These are phyloP conservation scores for Mortierella sp. DNA, from an alignment of 371 early-diverging fungal species.

Conservation along the genomic window DNA sequence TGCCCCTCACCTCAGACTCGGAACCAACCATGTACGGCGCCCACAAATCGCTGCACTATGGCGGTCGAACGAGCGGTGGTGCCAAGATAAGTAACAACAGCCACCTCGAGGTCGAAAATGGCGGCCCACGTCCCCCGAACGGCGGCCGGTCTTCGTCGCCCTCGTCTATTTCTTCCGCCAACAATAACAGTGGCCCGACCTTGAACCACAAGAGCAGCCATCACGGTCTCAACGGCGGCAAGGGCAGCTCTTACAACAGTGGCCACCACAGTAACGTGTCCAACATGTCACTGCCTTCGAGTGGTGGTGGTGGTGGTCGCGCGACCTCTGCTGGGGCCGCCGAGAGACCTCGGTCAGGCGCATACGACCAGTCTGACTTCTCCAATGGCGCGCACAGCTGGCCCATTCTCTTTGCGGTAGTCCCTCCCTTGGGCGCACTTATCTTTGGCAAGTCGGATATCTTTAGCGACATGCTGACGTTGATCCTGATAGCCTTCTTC, in stretches of 20 bases:
- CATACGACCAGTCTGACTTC: conserved; percentile 42
- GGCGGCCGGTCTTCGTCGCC: conserved; percentile 39
- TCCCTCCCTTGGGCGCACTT: conserved; percentile 76
- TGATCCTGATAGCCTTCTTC: conserved; percentile 73
- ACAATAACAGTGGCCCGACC: not conserved
- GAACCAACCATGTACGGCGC: conserved; percentile 37
- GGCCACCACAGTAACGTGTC: conserved; percentile 28
- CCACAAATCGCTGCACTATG: conserved; percentile 31
- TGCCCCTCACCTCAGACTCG: conserved; percentile 47
- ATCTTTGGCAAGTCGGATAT: conserved; percentile 74
- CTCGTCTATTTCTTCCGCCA: conserved; percentile 41
- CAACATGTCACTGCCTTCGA: conserved; percentile 23
- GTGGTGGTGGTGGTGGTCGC: conserved; percentile 3
- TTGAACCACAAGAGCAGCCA: conserved; percentile 22
- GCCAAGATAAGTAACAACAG: conserved; percentile 12
- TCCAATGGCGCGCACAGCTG: conserved; percentile 59
- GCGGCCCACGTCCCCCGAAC: conserved; percentile 9
- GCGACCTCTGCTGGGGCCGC: conserved; percentile 5
- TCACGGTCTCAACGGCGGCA: not conserved
- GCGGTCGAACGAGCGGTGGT: conserved; percentile 16
- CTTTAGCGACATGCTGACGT: conserved; percentile 77
- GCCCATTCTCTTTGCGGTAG: conserved; percentile 75
- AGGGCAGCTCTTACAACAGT: not conserved
- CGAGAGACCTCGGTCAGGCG: conserved; percentile 13
- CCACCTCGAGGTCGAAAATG: conserved; percentile 34